phyloP scores from a whole-genome alignment of 192 early-diverging fungal genomes.

The Phycomyces nitens region DNA sequence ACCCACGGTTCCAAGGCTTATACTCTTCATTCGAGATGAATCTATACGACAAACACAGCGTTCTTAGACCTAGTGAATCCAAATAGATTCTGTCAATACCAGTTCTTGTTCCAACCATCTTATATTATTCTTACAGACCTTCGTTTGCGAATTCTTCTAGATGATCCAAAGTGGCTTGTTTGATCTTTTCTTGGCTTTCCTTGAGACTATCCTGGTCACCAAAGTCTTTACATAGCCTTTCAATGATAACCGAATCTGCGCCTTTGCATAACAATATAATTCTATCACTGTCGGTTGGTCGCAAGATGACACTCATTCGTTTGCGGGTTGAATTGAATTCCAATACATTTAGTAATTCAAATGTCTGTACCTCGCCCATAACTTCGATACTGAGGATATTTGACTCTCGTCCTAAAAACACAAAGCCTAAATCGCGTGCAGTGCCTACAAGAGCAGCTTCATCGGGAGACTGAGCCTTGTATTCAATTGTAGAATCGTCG shows the following conservation, averaged over 20 bases:
- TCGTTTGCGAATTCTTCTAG: constrained; percentile 85
- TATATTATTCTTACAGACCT: constrained; percentile 26
- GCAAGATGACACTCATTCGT: constrained; percentile 91
- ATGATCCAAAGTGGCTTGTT: constrained; percentile 66
- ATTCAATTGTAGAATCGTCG: constrained; percentile 59
- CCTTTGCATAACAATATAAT: constrained; percentile 90
- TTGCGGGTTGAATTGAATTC: constrained; percentile 95
- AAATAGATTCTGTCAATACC: neutral
- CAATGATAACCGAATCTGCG: constrained; percentile 90
- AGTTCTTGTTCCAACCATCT: neutral
- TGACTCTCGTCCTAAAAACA: constrained; percentile 73
- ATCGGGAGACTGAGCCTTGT: constrained; percentile 93
- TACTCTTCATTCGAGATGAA: constrained; percentile 74
- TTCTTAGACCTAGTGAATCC: constrained; percentile 61
- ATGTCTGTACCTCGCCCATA: constrained; percentile 65
- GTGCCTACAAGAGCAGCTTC: constrained; percentile 90
- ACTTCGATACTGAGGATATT: constrained; percentile 68
- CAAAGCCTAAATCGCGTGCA: constrained; percentile 81
- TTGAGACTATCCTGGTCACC: constrained; percentile 35
- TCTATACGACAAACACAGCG: constrained; percentile 81
- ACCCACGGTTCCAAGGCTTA: constrained; percentile 60
- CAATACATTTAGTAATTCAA: constrained; percentile 66
- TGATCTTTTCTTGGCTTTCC: constrained; percentile 59
- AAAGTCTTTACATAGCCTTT: constrained; percentile 53
- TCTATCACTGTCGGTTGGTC: constrained; percentile 56